Base-by-base conservation (phyloP, 495 filamentous ascomycete genomes). In the Tuber aestivum region DNA sequence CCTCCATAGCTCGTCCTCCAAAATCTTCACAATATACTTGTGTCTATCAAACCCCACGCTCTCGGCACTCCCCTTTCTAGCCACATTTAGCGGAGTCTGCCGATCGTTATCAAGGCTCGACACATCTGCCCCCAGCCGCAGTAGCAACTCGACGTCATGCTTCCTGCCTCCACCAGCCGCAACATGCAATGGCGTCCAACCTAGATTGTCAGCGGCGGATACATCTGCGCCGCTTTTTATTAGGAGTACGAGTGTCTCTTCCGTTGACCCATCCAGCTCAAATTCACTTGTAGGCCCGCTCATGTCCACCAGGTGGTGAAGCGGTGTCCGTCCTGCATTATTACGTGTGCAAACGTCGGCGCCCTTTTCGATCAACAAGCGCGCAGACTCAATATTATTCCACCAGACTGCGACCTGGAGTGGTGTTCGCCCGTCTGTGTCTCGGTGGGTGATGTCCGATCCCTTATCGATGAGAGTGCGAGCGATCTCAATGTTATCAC, bases 291-390 rank as follows among this genome's bases (percentile, higher is more conserved):
- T 65, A 16, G 27, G 14, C 27, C 27, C 56, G 27, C 56, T 65
- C 3, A 4, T 18, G 32, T 65, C 56, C 1, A 65, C 56, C 12
- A 65, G 32, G 27, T 65, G 56, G 27, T 79, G 78, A 41, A 79
- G 35, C 14, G 78, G 78, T 18, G 78, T 79, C 27, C 76, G 40
- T 7, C 78, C 78, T 10, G 79, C 75, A 27, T 79, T 79, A 73
- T 76, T 73, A 44, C 37, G 56, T 32, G 42, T 71, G 27, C 45
- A 27, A 8, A 79, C 68, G 45, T 79, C 72, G 3, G 72, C 78
- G 12, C 77, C 72, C 32, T 70, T 72, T 16, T 79, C 77, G 32
- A 79, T 32, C 40, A 79, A 35, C n/a, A 79, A 32, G 14, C 44
- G 45, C 8, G 56, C 14, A 27, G 16, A 27, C 14, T 65, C 56